Percentiles rank a stretch among this genome's conserved stretches.
phyloP scores from a whole-genome alignment of 345 rosid species.

The Acer campestre region DNA sequence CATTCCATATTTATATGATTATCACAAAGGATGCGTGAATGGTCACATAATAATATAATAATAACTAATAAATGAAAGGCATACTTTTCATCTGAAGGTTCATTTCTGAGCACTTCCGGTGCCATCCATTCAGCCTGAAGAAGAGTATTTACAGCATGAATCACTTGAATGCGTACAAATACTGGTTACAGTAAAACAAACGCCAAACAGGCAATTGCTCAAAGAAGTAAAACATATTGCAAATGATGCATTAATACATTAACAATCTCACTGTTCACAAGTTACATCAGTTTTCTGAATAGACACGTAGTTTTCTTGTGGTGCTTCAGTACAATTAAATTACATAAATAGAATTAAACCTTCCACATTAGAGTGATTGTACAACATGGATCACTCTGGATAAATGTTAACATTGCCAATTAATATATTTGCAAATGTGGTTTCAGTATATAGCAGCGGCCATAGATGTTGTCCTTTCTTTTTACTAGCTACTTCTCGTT shows the following conservation, averaged over 20 bases:
- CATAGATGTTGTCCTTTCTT: neutral
- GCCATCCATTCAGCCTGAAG: conserved; percentile 99
- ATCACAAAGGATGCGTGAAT: neutral
- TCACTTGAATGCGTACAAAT: neutral
- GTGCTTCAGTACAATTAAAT: neutral
- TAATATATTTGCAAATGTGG: neutral
- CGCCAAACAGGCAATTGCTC: neutral
- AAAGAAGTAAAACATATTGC: neutral
- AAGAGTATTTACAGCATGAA: conserved; percentile 14
- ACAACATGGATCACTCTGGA: neutral
- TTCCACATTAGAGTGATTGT: neutral
- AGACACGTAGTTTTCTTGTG: neutral
- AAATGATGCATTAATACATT: neutral
- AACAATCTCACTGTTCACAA: neutral
- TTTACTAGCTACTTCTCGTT: neutral
- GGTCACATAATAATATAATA: neutral
- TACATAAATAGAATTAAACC: conserved; percentile 3
- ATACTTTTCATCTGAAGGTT: conserved; percentile 97
- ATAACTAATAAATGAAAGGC: conserved; percentile 7
- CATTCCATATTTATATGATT: conserved; percentile 20
- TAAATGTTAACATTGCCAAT: neutral
- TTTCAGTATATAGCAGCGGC: neutral
- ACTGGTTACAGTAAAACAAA: neutral
- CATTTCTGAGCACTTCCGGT: conserved; percentile 95
- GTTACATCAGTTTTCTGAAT: neutral